These are phyloP conservation scores for Aspergillus quadrilineatus DNA, from an alignment of 2,329 filamentous ascomycete species.

Conservation along the genomic window DNA sequence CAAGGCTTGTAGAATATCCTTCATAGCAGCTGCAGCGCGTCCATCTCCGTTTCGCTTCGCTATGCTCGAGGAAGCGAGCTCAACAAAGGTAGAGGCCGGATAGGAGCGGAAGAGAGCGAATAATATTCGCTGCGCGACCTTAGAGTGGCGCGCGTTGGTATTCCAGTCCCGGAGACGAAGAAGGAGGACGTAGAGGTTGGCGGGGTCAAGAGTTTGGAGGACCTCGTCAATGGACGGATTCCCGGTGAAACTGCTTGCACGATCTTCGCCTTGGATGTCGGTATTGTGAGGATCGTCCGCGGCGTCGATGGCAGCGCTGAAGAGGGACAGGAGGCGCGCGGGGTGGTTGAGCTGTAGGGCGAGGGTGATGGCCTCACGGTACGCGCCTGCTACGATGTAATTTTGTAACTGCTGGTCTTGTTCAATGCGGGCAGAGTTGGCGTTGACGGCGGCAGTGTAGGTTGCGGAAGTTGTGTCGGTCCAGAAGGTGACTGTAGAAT, in stretches of 20 bases:
- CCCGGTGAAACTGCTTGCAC: slow-evolving; percentile 43
- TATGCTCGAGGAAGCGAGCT: slow-evolving; percentile 52
- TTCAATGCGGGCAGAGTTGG: slow-evolving; percentile 77
- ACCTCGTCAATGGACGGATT: slow-evolving; percentile 72
- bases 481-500: slow-evolving; percentile 95
- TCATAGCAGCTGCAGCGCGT: slow-evolving; percentile 60
- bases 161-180: slow-evolving; percentile 92
- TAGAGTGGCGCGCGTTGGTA: slow-evolving; percentile 83
- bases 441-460: slow-evolving; percentile 69
- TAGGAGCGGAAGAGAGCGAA: slow-evolving; percentile 78
- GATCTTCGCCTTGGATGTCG: slow-evolving; percentile 33
- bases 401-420: slow-evolving; percentile 94
- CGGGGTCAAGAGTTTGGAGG: slow-evolving; percentile 72
- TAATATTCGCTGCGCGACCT: slow-evolving; percentile 81
- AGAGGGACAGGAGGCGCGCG: slow-evolving; percentile 77
- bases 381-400: slow-evolving; percentile 82
- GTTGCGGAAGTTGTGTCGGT: slow-evolving; percentile 83
- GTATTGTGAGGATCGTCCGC: slow-evolving; percentile 60
- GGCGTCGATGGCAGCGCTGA: slow-evolving; percentile 72
- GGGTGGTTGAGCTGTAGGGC: slow-evolving; percentile 94
- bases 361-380: slow-evolving; percentile 87
- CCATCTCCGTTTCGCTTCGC: slow-evolving; percentile 32
- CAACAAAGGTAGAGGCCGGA: slow-evolving; percentile 73
- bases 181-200: slow-evolving; percentile 81
- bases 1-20: slow-evolving; percentile 83